phyloP scores from a whole-genome alignment of 78 protist genomes.

The Dictyostelium brefeldianum region DNA sequence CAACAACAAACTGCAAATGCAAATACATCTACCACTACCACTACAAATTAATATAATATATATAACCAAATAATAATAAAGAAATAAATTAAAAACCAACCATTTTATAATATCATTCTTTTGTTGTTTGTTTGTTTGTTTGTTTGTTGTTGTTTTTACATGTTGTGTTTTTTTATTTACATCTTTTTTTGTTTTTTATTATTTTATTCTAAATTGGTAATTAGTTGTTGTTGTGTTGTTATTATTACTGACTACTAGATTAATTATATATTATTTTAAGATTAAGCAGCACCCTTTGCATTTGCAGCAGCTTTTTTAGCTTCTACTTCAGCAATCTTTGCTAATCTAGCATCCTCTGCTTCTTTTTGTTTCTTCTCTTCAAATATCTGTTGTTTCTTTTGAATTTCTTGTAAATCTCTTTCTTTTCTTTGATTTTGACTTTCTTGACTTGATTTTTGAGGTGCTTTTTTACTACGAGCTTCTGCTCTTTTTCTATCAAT shows the following conservation, averaged over 20 bases:
- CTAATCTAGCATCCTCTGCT: constrained; percentile 44
- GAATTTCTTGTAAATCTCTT: constrained; percentile 11
- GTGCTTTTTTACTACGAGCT: constrained; percentile 39
- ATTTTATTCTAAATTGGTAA: background rate
- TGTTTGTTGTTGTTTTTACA: background rate
- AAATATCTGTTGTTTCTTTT: constrained; percentile 53
- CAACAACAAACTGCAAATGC: background rate
- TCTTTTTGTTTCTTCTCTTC: constrained; percentile 42
- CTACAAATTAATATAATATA: no score
- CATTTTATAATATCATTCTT: no score
- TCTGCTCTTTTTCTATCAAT: constrained; percentile 83
- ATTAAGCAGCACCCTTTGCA: background rate
- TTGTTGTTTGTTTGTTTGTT: no score
- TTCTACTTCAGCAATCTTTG: constrained; percentile 20
- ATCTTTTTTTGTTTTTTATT: background rate
- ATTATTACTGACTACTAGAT: no score
- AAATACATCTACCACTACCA: background rate
- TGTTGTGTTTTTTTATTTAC: background rate
- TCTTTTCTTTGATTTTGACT: constrained; percentile 48
- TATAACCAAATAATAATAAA: background rate
- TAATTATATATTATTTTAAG: no score
- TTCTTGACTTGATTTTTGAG: constrained; percentile 34
- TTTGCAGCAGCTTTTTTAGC: constrained; percentile 34
- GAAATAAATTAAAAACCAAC: background rate
- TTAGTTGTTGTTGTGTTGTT: background rate